Evolutionary conservation across 1,284 basidiomycete genomes (phyloP), one percentile per base, ranked within the genome.

Genomic region (Boletus semigastroideus): DNA sequence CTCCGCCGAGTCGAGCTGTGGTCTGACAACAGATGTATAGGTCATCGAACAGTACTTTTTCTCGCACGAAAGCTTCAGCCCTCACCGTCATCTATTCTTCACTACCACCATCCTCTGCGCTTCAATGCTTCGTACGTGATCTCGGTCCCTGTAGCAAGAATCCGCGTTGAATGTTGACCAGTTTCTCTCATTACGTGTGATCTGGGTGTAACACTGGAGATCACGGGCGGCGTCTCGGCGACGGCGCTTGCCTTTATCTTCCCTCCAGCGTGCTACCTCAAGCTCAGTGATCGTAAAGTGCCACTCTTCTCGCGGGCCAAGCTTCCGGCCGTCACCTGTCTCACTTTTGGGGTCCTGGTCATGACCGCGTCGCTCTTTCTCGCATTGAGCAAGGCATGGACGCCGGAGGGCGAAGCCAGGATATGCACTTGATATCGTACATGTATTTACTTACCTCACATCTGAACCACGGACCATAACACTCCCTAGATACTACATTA

Each of bases 201-300:
- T 71, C 80, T 99, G 13, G 97, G 97, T 33, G 89, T 98, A 36
- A 97, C 98, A 73, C 85, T 99, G 36, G 97, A 99, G 74, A 90
- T 99, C 46, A 97, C 95, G 0, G 97, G 97, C 13, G 96, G 96
- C 2, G 83, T 95, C 17, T 94, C 92, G 25, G 96, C 96, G 1
- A 97, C 94, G 0, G 87, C 94, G 0, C 81, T 99, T 17, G 96
- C 96, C 0, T 99, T 90, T 75, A 94, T 98, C 61, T 94, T 94
- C 70, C 90, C 94, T 7, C 90, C 94, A 0, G 85, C 83, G 3
- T 95, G 94, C 64, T 95, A 91, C 74, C 74, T 91, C 63, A 86
- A 87, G 61, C 83, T 98, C 49, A 68, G 78, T 12, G 79, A 85
- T 49, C 73, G 78, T 25, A 70, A 72, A 6, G 70, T 78, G 14